Evolutionary conservation across 345 rosid genomes (phyloP), one percentile per base, ranked within the genome.

Genomic region (Pugionium cornutum): DNA sequence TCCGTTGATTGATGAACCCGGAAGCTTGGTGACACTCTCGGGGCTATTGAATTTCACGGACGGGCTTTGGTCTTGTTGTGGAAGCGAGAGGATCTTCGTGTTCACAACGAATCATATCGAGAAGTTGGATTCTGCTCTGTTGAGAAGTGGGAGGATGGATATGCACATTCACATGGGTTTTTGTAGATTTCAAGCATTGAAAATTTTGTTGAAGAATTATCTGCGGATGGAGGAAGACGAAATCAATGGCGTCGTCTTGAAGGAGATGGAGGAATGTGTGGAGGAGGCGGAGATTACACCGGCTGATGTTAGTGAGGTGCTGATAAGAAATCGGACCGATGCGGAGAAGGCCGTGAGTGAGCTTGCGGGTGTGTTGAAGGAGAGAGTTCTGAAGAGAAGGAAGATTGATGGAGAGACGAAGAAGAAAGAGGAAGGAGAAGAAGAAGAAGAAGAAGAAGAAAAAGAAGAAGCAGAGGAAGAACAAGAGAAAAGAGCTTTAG

Each of bases 1-100:
- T 25, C 25, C 44, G 10, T 46, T 44, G 47, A 59, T 72, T 10
- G 76, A 73, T 0, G 76, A 73, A 31, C 62, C 62, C 9, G 76
- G 76, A 3, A 73, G 76, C 44, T 73, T 70, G 26, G 76, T 73
- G 62, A 92, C 98, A 5, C 76, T 92, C 3, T 92, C 98, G 1
- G 98, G 98, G 51, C 52, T 92, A 9, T 56, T 92, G 80, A 92
- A 92, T 73, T 92, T 92, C 60, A 87, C 95, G 1, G 98, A 92
- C n/a, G 98, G 98, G 70, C 69, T 92, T 47, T 92, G 98, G 98
- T 92, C 98, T n/a, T 89, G 98, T 49, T 89, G 98, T 57, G 98
- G 97, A 3, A 89, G 97, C 50, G 98, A 92, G 80, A 83, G 80
- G 83, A 87, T 92, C 61, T 92, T 92, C 52, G 95, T 92, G 62